Conservation (phyloP, 2,329 filamentous ascomycete species). For the Sporothrix brasiliensis region DNA sequence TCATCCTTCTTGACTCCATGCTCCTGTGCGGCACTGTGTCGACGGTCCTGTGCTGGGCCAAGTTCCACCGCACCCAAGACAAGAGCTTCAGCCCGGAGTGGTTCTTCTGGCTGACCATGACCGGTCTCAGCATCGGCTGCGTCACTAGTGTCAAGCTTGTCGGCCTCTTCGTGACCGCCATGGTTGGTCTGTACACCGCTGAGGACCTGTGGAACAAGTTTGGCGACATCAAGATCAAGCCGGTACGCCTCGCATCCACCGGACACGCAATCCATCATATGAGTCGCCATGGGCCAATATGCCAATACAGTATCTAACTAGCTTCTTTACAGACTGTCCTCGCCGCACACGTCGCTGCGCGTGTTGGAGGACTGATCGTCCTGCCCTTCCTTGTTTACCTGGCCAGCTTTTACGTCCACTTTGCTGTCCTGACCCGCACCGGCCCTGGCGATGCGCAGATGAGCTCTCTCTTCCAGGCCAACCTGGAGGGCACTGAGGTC, state of each 20-base stretch:
- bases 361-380: slow-evolving; percentile 83
- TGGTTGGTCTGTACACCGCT: slow-evolving; percentile 92
- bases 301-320: neutral
- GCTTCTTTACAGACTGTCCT: slow-evolving; percentile 36
- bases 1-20: slow-evolving; percentile 98
- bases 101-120: slow-evolving; percentile 93
- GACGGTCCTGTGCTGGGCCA: slow-evolving; percentile 94
- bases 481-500: slow-evolving; percentile 89
- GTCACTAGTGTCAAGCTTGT: slow-evolving; percentile 99
- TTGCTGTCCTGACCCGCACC: slow-evolving; percentile 87
- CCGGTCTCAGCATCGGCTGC: slow-evolving; percentile 92
- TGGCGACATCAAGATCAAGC: slow-evolving; percentile 87
- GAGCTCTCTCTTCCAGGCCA: slow-evolving; percentile 98
- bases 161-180: slow-evolving; percentile 89
- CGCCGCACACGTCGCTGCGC: slow-evolving; percentile 75
- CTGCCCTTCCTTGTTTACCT: slow-evolving; percentile 91
- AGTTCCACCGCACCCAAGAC: slow-evolving; percentile 86
- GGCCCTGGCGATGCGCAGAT: slow-evolving; percentile 99
- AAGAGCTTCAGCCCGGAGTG: slow-evolving; percentile 88
- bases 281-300: neutral
- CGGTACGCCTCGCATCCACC: slow-evolving; percentile 54
- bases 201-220: slow-evolving; percentile 99
- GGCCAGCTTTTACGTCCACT: slow-evolving; percentile 93
- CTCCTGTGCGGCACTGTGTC: slow-evolving; percentile 98
- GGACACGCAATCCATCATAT: neutral